These are phyloP conservation scores for Rosa lucieae DNA, from an alignment of 306 rosid genomes.

Conservation along the genomic window DNA sequence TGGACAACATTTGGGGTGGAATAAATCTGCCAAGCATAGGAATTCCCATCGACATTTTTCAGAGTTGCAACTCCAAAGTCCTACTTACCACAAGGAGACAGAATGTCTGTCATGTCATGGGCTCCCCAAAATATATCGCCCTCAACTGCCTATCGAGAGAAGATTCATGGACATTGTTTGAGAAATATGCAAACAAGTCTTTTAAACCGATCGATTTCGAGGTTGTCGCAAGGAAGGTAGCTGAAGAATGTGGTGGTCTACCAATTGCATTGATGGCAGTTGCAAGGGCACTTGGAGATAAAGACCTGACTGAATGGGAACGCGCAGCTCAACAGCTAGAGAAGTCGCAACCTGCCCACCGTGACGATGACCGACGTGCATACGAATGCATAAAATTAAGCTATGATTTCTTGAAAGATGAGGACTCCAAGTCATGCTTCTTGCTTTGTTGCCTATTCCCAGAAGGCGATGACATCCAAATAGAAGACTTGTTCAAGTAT, in stretches of 20 bases:
- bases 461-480: too few species aligned
- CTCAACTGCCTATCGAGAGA: too few species aligned
- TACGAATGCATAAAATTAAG: conserved; percentile 18
- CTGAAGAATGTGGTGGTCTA: conserved; percentile 22
- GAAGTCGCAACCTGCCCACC: neutral
- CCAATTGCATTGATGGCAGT: conserved; percentile 24
- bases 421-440: conserved; percentile 3
- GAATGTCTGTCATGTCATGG: too few species aligned
- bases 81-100: conserved; percentile 2
- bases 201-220: neutral
- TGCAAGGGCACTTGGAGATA: conserved; percentile 25
- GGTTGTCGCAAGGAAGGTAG: conserved; percentile 18
- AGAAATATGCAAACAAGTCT: neutral
- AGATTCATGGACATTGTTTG: conserved; percentile 15
- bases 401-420: conserved; percentile 7
- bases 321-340: neutral
- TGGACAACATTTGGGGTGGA: neutral
- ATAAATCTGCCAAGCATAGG: conserved; percentile 6
- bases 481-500: too few species aligned
- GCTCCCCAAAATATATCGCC: too few species aligned
- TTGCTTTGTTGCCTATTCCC: conserved; percentile 12
- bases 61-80: conserved; percentile 15
- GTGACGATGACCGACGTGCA: neutral
- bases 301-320: conserved; percentile 18
- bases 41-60: conserved; percentile 9